A percentile compares a stretch with the other conserved stretches of the same genome.
Evolutionary conservation across 2,329 filamentous ascomycete genomes (phyloP).

Genomic region (Paracoccidioides brasiliensis): DNA sequence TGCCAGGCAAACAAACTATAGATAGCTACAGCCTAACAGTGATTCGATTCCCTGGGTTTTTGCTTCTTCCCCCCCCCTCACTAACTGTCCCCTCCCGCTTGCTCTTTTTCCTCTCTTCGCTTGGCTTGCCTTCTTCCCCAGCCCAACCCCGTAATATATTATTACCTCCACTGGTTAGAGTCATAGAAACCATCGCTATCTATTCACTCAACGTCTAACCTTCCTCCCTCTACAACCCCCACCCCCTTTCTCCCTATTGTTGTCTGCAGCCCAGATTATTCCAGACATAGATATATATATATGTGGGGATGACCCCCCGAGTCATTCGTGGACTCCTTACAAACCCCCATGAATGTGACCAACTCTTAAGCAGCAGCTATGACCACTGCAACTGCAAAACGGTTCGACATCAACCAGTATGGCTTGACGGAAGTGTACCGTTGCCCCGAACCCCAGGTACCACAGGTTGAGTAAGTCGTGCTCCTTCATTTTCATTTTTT

Average conservation of each 20-base stretch:
- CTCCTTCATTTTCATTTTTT: background rate
- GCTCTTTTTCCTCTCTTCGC: background rate
- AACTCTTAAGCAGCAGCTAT: background rate
- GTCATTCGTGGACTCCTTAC: background rate
- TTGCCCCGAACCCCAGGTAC: constrained; percentile 17
- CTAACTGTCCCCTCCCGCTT: too few species aligned
- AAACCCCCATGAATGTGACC: background rate
- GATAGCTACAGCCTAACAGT: background rate
- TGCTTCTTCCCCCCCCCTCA: too few species aligned
- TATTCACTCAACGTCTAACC: too few species aligned
- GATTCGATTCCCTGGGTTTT: too few species aligned
- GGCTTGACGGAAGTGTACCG: constrained; percentile 32
- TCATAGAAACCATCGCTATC: too few species aligned
- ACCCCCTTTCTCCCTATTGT: background rate
- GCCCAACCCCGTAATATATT: too few species aligned
- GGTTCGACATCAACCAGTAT: constrained; percentile 23
- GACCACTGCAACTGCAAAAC: constrained; percentile 12
- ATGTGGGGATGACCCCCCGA: background rate
- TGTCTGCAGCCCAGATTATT: background rate
- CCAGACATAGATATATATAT: background rate
- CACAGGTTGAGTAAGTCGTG: constrained; percentile 26
- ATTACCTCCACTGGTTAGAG: too few species aligned
- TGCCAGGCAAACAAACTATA: background rate
- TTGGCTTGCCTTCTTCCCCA: too few species aligned
- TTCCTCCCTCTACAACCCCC: too few species aligned